Percentiles rank a stretch among this genome's conserved stretches.
Conservation (phyloP, 441 rosid species). For the Adansonia madagascariensis region DNA sequence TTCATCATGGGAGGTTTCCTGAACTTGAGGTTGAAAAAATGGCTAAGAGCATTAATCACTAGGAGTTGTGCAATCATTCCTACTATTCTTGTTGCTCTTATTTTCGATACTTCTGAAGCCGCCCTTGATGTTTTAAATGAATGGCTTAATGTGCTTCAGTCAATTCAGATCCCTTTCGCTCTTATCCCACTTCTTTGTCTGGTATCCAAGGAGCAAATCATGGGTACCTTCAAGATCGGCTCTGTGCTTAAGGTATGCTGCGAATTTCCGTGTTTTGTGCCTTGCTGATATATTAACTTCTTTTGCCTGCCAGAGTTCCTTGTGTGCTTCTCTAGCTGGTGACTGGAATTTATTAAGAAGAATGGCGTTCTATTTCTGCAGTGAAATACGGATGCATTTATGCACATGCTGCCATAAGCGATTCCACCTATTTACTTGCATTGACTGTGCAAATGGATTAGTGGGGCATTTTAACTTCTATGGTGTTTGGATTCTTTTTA, state of each 20-base stretch:
- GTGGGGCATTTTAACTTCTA: neutral
- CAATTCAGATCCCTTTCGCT: slow-evolving; percentile 88
- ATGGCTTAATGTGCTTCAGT: slow-evolving; percentile 90
- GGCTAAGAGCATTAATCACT: slow-evolving; percentile 90
- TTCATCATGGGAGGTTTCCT: slow-evolving; percentile 96
- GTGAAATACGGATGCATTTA: neutral
- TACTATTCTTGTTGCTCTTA: slow-evolving; percentile 72
- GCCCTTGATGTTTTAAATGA: slow-evolving; percentile 75
- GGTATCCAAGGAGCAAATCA: slow-evolving; percentile 77
- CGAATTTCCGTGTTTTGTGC: neutral
- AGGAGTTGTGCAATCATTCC: slow-evolving; percentile 86
- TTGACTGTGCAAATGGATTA: neutral
- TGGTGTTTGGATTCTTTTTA: neutral
- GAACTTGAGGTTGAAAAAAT: slow-evolving; percentile 74
- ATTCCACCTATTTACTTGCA: neutral
- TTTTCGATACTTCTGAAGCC: slow-evolving; percentile 67
- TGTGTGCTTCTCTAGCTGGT: neutral
- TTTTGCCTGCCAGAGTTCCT: neutral
- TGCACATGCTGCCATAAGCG: neutral
- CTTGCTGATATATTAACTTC: neutral
- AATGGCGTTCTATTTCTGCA: neutral
- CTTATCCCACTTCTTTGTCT: slow-evolving; percentile 77
- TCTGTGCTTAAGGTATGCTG: slow-evolving; percentile 59
- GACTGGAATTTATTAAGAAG: neutral
- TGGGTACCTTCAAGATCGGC: slow-evolving; percentile 82